A percentile compares a stretch with the other conserved stretches of the same genome.
These are phyloP conservation scores for Dictyophora rubrovolvata DNA, from an alignment of 768 basidiomycete genomes.

Conservation along the genomic window DNA sequence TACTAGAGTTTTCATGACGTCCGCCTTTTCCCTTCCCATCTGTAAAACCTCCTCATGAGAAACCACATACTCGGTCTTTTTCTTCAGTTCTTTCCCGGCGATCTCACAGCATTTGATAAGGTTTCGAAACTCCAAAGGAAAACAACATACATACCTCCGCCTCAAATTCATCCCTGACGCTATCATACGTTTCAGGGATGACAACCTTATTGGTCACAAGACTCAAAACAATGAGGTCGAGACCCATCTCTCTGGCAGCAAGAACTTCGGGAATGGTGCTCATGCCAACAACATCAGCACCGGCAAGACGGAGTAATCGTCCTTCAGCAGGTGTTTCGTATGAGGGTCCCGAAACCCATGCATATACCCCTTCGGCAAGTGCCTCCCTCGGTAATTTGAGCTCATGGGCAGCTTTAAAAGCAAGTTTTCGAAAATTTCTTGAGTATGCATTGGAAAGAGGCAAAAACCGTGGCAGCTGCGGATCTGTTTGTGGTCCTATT, in stretches of 20 bases:
- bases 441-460: conserved; percentile 82
- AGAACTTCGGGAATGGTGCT: conserved; percentile 87
- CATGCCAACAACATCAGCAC: conserved; percentile 92
- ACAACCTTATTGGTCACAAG: conserved; percentile 83
- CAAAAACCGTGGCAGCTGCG: conserved; percentile 62
- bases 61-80: conserved; percentile 36
- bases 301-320: conserved; percentile 57
- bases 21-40: conserved; percentile 55
- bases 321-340: conserved; percentile 89
- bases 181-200: conserved; percentile 53
- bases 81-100: conserved; percentile 41
- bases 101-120: conserved; percentile 32
- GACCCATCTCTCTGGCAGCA: conserved; percentile 62
- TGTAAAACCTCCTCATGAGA: conserved; percentile 74
- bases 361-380: conserved; percentile 75
- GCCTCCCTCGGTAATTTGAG: conserved; percentile 44
- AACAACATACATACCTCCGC: conserved; percentile 47
- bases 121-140: background rate
- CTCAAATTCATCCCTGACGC: conserved; percentile 64
- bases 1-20: conserved; percentile 63
- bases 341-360: conserved; percentile 85
- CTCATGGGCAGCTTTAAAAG: conserved; percentile 60
- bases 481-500: conserved; percentile 56
- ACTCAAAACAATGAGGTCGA: conserved; percentile 71
- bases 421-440: conserved; percentile 52